These are phyloP conservation scores for Phytophthora palmivora DNA, from an alignment of 352 stramenopile species.

Conservation along the genomic window DNA sequence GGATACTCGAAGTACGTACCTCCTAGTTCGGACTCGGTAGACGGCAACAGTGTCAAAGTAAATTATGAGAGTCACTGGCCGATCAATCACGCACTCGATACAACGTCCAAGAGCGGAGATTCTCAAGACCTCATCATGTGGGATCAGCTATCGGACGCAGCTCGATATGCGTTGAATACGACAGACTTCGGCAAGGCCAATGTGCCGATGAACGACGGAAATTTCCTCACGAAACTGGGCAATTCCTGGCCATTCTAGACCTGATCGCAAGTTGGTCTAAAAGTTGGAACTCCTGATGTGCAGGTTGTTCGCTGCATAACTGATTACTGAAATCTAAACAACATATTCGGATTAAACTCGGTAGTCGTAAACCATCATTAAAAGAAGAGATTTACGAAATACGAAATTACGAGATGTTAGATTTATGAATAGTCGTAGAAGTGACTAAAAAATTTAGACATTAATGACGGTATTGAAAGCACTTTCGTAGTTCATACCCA, in stretches of 20 bases:
- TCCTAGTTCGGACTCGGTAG: slow-evolving; percentile 15
- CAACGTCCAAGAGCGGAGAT: slow-evolving; percentile 18
- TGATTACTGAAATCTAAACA: no score
- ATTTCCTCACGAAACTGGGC: slow-evolving; percentile 31
- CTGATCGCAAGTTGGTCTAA: neutral
- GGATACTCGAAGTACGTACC: slow-evolving; percentile 26
- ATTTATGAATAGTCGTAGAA: no score
- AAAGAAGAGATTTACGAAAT: no score
- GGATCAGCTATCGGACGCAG: slow-evolving; percentile 29
- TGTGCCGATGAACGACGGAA: slow-evolving; percentile 41
- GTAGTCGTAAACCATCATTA: no score
- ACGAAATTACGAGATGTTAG: no score
- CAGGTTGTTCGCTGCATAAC: no score
- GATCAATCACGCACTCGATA: slow-evolving; percentile 21
- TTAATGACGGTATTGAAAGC: no score
- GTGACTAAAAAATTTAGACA: no score
- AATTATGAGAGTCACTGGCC: slow-evolving; percentile 20
- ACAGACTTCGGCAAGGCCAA: slow-evolving; percentile 23
- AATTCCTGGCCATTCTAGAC: slow-evolving; percentile 21
- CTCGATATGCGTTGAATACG: slow-evolving; percentile 27
- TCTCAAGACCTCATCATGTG: slow-evolving; percentile 33
- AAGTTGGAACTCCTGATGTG: no score
- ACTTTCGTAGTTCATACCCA: no score
- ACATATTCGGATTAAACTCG: no score
- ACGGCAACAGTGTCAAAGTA: slow-evolving; percentile 19